phyloP scores from a whole-genome alignment of 768 basidiomycete genomes.

The Mycena latifolia region DNA sequence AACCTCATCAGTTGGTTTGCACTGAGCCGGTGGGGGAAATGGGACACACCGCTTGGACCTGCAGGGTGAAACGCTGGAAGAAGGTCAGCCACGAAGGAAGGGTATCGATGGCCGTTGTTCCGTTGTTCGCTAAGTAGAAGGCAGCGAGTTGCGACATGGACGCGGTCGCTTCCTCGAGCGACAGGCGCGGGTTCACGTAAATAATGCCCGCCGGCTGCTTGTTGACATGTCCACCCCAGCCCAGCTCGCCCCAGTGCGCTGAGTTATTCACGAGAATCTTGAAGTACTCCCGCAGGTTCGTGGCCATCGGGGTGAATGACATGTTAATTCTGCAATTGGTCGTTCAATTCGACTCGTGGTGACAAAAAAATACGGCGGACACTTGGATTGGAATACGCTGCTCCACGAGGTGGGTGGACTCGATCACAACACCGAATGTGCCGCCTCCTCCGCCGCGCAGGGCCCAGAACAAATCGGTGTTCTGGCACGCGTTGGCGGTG shows the following conservation, averaged over 20 bases:
- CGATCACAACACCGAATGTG: constrained; percentile 44
- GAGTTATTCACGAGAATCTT: constrained; percentile 19
- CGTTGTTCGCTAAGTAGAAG: constrained; percentile 14
- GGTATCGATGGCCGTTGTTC: constrained; percentile 10
- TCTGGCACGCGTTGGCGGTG: constrained; percentile 50
- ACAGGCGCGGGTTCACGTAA: constrained; percentile 24
- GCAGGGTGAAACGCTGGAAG: background rate
- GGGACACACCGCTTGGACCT: too few relatives aligned
- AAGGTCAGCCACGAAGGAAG: constrained; percentile 18
- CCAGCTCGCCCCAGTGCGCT: constrained; percentile 13
- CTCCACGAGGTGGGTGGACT: constrained; percentile 28
- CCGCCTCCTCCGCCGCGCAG: constrained; percentile 57
- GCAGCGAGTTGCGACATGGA: constrained; percentile 11
- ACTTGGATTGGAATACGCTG: constrained; percentile 15
- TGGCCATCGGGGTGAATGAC: background rate
- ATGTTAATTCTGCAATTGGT: constrained; percentile 16
- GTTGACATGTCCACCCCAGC: constrained; percentile 32
- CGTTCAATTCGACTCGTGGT: background rate
- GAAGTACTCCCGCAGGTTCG: constrained; percentile 10
- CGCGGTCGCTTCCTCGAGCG: constrained; percentile 2
- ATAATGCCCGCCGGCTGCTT: constrained; percentile 4
- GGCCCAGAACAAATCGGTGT: constrained; percentile 59
- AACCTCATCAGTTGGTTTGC: background rate
- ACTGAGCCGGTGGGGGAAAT: too few relatives aligned
- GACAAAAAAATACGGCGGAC: background rate